phyloP scores from a whole-genome alignment of 1,139 yeast genomes.

The Hansenula anomala region DNA sequence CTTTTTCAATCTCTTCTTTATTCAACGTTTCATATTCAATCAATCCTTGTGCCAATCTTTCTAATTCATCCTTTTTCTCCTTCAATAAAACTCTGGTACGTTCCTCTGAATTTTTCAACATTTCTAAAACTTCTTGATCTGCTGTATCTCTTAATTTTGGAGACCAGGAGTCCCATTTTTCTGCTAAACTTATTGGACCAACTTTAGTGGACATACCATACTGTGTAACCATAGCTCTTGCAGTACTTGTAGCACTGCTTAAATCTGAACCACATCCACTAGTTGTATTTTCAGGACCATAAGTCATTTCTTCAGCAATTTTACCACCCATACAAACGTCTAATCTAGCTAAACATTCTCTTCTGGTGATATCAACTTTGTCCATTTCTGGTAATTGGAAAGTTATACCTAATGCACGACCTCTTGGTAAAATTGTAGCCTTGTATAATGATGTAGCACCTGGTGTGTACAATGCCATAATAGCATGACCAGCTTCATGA shows the following conservation, averaged over 20 bases:
- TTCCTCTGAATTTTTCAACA: constrained; percentile 69
- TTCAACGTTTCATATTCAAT: constrained; percentile 94
- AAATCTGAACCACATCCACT: constrained; percentile 93
- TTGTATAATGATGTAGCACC: constrained; percentile 97
- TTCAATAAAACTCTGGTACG: constrained; percentile 69
- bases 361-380: constrained; percentile 86
- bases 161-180: constrained; percentile 94
- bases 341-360: constrained; percentile 83
- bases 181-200: constrained; percentile 86
- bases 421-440: constrained; percentile 96
- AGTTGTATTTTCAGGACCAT: constrained; percentile 90
- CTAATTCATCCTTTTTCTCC: constrained; percentile 65
- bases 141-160: constrained; percentile 83
- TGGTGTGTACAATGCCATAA: constrained; percentile 89
- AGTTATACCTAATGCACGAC: constrained; percentile 93
- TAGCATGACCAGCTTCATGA: constrained; percentile 99
- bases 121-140: constrained; percentile 81
- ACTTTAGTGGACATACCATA: constrained; percentile 95
- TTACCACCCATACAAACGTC: constrained; percentile 99
- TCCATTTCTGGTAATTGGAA: constrained; percentile 99
- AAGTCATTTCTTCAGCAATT: constrained; percentile 89
- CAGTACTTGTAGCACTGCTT: constrained; percentile 84
- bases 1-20: constrained; percentile 83
- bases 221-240: constrained; percentile 94
- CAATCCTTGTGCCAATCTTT: constrained; percentile 87